phyloP scores from a whole-genome alignment of 345 rosid species.

The Acer campestre region DNA sequence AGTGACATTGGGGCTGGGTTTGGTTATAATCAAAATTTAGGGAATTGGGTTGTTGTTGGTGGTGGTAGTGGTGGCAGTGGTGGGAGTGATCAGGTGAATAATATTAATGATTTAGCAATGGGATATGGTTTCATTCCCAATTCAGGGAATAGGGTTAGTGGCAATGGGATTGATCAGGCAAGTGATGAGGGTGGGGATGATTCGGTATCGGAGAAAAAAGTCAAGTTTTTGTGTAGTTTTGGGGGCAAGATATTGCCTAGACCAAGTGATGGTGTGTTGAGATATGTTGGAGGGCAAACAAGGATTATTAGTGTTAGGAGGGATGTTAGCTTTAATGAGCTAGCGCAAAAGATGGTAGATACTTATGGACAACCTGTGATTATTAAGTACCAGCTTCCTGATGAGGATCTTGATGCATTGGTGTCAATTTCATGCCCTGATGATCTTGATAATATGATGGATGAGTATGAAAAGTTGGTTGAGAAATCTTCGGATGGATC shows the following conservation, averaged over 20 bases:
- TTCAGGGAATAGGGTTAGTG: constrained; percentile 36
- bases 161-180: constrained; percentile 39
- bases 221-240: constrained; percentile 74
- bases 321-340: constrained; percentile 53
- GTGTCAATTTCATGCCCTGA: constrained; percentile 74
- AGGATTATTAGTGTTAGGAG: constrained; percentile 61
- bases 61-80: constrained; percentile 28
- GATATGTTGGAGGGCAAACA: constrained; percentile 79
- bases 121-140: constrained; percentile 16
- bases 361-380: constrained; percentile 54
- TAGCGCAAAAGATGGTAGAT: constrained; percentile 58
- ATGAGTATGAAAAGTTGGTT: constrained; percentile 68
- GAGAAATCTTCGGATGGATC: constrained; percentile 69
- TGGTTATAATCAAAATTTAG: constrained; percentile 35
- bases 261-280: constrained; percentile 74
- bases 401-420: constrained; percentile 84
- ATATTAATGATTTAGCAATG: constrained; percentile 25
- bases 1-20: constrained; percentile 37
- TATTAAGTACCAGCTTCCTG: constrained; percentile 79
- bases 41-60: constrained; percentile 29
- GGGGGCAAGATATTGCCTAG: constrained; percentile 81
- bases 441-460: constrained; percentile 86
- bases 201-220: constrained; percentile 54
- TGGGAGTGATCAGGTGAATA: constrained; percentile 24
- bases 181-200: constrained; percentile 66